Conservation (phyloP, 306 rosid genomes). For the Lathyrus sativus region DNA sequence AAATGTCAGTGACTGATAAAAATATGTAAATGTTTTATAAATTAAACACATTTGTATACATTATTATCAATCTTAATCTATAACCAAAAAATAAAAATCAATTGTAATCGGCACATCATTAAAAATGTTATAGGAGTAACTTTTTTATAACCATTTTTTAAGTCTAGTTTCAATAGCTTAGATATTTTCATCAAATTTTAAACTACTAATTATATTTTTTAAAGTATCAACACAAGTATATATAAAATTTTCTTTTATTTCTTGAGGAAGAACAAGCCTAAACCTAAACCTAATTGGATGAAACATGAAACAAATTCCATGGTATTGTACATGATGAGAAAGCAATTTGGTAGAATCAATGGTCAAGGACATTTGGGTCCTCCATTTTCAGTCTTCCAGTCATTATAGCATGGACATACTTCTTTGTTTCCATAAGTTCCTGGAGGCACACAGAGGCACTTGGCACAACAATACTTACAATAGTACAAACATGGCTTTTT, state of each 20-base stretch:
- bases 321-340: not conserved
- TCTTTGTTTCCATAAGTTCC: constrained; percentile 81
- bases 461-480: constrained; percentile 65
- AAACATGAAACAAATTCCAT: not conserved
- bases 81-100: too few relatives aligned
- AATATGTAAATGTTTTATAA: too few relatives aligned
- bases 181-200: too few relatives aligned
- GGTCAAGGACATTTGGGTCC: constrained; percentile 74
- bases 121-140: too few relatives aligned
- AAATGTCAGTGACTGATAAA: too few relatives aligned
- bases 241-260: not conserved
- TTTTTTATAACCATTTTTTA: too few relatives aligned
- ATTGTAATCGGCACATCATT: too few relatives aligned
- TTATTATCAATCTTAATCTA: too few relatives aligned
- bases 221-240: not conserved
- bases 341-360: not conserved
- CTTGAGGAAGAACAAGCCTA: not conserved
- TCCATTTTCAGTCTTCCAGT: constrained; percentile 73
- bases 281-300: not conserved
- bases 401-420: constrained; percentile 66
- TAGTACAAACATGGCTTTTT: constrained; percentile 72
- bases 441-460: constrained; percentile 69
- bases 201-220: too few relatives aligned
- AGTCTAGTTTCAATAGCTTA: too few relatives aligned
- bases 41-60: too few relatives aligned